Conservation (phyloP, 441 rosid genomes). For the Gossypium schwendimanii region DNA sequence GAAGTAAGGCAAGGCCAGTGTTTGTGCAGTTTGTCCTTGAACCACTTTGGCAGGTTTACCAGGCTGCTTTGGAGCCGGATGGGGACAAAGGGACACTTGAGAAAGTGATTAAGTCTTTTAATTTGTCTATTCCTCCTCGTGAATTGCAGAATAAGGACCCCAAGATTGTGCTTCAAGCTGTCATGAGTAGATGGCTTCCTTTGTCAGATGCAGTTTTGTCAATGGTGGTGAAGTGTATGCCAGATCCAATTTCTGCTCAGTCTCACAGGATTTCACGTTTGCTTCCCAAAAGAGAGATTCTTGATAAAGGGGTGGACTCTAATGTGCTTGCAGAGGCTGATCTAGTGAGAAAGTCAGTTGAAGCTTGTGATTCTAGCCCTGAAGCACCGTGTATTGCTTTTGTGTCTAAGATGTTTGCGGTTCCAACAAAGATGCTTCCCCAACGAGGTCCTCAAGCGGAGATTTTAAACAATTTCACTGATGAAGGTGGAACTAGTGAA, state of each 20-base stretch:
- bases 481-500: conserved; percentile 51
- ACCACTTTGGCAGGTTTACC: conserved; percentile 83
- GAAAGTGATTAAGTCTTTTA: conserved; percentile 68
- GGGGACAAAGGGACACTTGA: conserved; percentile 55
- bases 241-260: conserved; percentile 76
- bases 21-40: conserved; percentile 93
- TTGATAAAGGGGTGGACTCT: conserved; percentile 34
- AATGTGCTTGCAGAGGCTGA: conserved; percentile 58
- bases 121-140: conserved; percentile 58
- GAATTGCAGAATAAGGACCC: conserved; percentile 87
- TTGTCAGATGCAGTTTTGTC: conserved; percentile 78
- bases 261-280: conserved; percentile 56
- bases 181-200: conserved; percentile 94
- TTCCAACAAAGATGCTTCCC: conserved; percentile 74
- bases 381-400: conserved; percentile 72
- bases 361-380: conserved; percentile 56
- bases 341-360: conserved; percentile 65
- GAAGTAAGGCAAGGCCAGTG: conserved; percentile 70
- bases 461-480: conserved; percentile 39
- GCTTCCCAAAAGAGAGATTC: conserved; percentile 61
- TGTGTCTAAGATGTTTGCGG: conserved; percentile 92
- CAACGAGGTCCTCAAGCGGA: conserved; percentile 62
- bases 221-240: conserved; percentile 78
- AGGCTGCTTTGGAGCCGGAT: conserved; percentile 60
- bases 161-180: conserved; percentile 69